Evolutionary conservation across 2,329 filamentous ascomycete genomes (phyloP).

Genomic region (Aspergillus flavus): DNA sequence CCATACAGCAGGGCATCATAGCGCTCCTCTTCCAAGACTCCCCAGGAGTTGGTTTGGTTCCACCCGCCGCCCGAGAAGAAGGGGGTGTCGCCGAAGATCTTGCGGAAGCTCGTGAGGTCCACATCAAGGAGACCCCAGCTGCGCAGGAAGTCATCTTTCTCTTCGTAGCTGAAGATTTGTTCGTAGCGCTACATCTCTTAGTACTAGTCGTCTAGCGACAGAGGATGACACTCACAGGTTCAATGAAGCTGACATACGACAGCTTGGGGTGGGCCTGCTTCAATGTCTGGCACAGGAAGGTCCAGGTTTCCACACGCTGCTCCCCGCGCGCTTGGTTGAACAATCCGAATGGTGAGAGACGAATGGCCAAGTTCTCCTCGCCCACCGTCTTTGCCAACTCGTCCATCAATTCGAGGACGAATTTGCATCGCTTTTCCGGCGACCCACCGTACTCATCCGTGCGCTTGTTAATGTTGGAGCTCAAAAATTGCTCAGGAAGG

Average conservation of each 20-base stretch:
- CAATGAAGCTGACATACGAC: conserved; percentile 59
- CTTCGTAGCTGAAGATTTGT: conserved; percentile 52
- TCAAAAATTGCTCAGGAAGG: conserved; percentile 56
- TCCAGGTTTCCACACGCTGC: conserved; percentile 58
- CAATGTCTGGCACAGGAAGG: conserved; percentile 52
- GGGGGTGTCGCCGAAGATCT: conserved; percentile 56
- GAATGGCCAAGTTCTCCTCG: conserved; percentile 49
- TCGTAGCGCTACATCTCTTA: conserved; percentile 46
- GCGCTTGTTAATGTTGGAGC: conserved; percentile 53
- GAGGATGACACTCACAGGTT: conserved; percentile 41
- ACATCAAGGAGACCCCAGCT: conserved; percentile 52
- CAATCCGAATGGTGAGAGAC: conserved; percentile 53
- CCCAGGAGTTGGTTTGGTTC: conserved; percentile 54
- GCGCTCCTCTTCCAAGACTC: conserved; percentile 50
- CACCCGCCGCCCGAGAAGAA: conserved; percentile 61
- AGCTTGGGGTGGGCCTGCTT: conserved; percentile 49
- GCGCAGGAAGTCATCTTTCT: conserved; percentile 54
- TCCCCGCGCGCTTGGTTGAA: conserved; percentile 56
- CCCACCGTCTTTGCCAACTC: conserved; percentile 49
- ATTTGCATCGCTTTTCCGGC: conserved; percentile 56
- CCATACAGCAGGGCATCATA: conserved; percentile 55
- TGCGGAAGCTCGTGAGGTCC: conserved; percentile 51
- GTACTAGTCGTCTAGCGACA: not conserved
- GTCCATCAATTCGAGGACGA: conserved; percentile 59
- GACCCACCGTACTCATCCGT: conserved; percentile 56